Percentiles rank a stretch among this genome's conserved stretches.
Evolutionary conservation across 345 rosid species (phyloP).

Genomic region (Rhodomyrtus tomentosa): DNA sequence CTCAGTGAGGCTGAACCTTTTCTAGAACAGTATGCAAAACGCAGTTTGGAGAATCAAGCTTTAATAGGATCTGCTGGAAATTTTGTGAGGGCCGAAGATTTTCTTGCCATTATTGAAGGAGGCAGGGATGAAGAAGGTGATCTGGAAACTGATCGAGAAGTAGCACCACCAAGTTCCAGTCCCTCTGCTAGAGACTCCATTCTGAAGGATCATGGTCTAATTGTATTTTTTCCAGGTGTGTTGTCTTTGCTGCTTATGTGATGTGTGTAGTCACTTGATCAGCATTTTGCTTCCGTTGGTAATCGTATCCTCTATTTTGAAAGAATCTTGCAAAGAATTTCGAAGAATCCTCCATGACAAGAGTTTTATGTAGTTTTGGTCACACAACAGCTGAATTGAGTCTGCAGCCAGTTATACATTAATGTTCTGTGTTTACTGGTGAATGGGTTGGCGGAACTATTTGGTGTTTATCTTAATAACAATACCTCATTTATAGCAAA

Average conservation of each 20-base stretch:
- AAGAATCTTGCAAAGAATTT: background rate
- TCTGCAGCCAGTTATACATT: background rate
- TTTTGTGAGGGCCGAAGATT: constrained; percentile 59
- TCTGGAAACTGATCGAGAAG: constrained; percentile 41
- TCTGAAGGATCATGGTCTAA: constrained; percentile 63
- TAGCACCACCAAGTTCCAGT: constrained; percentile 33
- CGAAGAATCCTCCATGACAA: background rate
- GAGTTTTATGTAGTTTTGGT: background rate
- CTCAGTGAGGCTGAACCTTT: constrained; percentile 94
- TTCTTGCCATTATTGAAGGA: constrained; percentile 72
- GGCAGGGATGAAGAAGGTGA: constrained; percentile 91
- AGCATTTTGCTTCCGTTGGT: background rate
- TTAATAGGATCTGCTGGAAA: constrained; percentile 90
- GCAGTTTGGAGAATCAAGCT: constrained; percentile 58
- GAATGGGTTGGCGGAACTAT: background rate
- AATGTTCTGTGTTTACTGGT: background rate
- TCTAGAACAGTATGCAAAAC: constrained; percentile 71
- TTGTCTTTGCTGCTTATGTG: background rate
- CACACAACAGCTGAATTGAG: background rate
- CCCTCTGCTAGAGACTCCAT: constrained; percentile 36
- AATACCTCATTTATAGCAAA: background rate
- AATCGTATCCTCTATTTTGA: background rate
- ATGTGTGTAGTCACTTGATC: background rate
- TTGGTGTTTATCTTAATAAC: background rate
- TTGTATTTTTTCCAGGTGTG: constrained; percentile 92